Conservation (phyloP, 441 rosid genomes). For the Euphorbia corollata region DNA sequence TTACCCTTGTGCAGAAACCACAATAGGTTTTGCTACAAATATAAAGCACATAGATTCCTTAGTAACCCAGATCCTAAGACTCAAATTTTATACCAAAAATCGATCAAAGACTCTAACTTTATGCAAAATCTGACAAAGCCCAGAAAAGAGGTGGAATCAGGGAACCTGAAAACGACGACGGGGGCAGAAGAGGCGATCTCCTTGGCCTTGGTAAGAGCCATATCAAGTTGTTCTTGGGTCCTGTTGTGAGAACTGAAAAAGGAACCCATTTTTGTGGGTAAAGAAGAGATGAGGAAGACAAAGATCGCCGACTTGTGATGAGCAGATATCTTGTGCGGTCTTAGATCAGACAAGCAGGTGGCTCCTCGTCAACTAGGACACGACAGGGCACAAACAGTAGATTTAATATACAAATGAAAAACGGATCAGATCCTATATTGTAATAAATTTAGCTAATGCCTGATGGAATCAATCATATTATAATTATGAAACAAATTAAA, state of each 20-base stretch:
- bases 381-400: too few relatives aligned
- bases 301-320: not conserved
- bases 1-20: constrained; percentile 62
- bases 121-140: not conserved
- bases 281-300: not conserved
- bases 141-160: not conserved
- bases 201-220: constrained; percentile 45
- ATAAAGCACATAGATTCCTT: not conserved
- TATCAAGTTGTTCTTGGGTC: constrained; percentile 41
- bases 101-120: not conserved
- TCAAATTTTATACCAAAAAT: not conserved
- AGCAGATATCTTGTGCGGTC: not conserved
- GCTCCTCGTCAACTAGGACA: not conserved
- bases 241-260: constrained; percentile 31
- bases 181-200: constrained; percentile 48
- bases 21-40: constrained; percentile 70
- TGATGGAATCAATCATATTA: too few relatives aligned
- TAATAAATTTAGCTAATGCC: too few relatives aligned
- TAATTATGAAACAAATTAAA: too few relatives aligned
- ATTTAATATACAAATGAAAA: too few relatives aligned
- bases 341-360: not conserved
- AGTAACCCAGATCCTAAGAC: not conserved
- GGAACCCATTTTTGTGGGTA: constrained; percentile 33
- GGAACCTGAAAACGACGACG: constrained; percentile 62
- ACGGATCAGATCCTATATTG: too few relatives aligned